Conservation (phyloP, 768 basidiomycete species). For the Phlebiopsis flavidoalba region DNA sequence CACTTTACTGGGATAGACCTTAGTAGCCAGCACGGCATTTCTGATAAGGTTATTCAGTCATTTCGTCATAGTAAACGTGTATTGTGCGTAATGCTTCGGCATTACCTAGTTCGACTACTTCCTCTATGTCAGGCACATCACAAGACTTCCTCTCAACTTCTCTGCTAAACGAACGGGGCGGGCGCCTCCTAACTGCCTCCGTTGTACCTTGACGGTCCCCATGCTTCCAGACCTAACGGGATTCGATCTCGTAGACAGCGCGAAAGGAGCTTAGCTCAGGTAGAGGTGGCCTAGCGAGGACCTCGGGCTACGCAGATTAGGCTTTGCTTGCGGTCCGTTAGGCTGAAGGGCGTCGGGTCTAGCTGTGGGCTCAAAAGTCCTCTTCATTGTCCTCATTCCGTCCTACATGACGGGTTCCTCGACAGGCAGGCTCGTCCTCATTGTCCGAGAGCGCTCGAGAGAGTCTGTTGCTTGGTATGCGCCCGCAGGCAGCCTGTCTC, state of each 20-base stretch:
- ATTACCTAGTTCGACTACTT: constrained; percentile 81
- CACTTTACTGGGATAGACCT: constrained; percentile 71
- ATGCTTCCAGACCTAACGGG: constrained; percentile 55
- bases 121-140: constrained; percentile 71
- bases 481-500: constrained; percentile 27
- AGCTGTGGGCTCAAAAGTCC: constrained; percentile 55
- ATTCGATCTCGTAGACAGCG: constrained; percentile 3
- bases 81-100: constrained; percentile 12
- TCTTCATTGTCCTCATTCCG: constrained; percentile 52
- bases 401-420: constrained; percentile 30
- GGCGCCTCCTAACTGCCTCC: no score
- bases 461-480: constrained; percentile 14
- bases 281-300: constrained; percentile 13
- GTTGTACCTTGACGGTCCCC: constrained; percentile 63
- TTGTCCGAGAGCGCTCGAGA: constrained; percentile 26
- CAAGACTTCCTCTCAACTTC: constrained; percentile 89
- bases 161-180: constrained; percentile 82
- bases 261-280: constrained; percentile 13
- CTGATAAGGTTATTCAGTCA: constrained; percentile 30
- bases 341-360: background rate
- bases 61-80: constrained; percentile 7
- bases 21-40: constrained; percentile 93
- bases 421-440: constrained; percentile 27
- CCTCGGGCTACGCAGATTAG: background rate
- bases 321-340: background rate